Evolutionary conservation across 73 alveolate species (phyloP), one percentile per base, ranked within the genome.

Genomic region (Chromera velia): DNA sequence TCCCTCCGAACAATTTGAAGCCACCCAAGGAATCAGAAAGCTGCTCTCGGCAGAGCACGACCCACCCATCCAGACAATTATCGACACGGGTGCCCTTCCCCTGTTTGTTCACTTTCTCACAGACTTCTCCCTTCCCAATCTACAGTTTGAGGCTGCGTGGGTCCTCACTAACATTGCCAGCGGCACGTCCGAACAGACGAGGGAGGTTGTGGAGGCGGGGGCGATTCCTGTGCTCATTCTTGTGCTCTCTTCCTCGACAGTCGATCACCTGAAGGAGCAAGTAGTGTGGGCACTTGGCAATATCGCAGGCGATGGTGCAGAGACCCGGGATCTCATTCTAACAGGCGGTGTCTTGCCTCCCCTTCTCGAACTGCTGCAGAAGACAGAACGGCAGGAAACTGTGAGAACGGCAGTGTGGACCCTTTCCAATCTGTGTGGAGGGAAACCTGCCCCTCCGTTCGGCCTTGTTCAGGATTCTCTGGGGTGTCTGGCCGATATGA

Each of bases 251-350:
- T 47, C 85, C 73, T 90, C 97, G 34, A 87, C 91, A 17, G 88
- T 86, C 32, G 88, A 81, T 63, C 98, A 94, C 73, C 93, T 94
- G 63, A 89, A 83, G 27, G 96, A 92, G 71, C 95, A 94, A 75
- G 96, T 97, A 0, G 90, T 95, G 62, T 95, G 98, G 99, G 94
- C 98, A 17, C 83, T 96, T 7, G 98, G 98, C 34, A 96, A 96
- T 86, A 93, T 96, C 76, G 96, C 98, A 13, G 98, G 98, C 47
- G 99, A 94, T 62, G 81, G 94, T 75, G 32, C 82, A 49, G 83
- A 91, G 65, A 87, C 82, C 65, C 88, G 98, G 76, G 97, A 93
- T 78, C 63, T 86, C 17, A 86, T 96, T 70, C 85, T 94, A 28
- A 77, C 86, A 40, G 89, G 76, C 27, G 96, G 94, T 63, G 94